Base-by-base conservation (phyloP, 2,329 filamentous ascomycete species). In the Stemphylium lycopersici region DNA sequence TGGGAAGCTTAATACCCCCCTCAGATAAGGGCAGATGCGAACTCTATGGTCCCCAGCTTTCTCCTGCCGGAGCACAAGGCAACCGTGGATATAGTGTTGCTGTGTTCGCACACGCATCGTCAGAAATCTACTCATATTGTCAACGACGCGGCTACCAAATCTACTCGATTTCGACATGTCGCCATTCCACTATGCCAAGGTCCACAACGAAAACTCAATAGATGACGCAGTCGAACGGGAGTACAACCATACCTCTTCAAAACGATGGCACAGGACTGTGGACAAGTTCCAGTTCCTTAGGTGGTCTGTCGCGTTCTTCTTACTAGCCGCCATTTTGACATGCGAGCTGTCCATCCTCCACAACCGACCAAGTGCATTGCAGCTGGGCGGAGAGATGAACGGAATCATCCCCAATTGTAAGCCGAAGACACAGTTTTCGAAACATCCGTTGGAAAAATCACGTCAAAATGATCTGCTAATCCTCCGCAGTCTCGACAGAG, bases 321-420 rank as follows among this genome's bases (percentile, higher is more conserved):
- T 63, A 0, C 40, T 65, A 4, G 20, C 48, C 26, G 38, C 33
- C 11, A 61, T 59, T 15, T 46, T 66, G 4, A 40, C 51, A 4
- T 55, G 56, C 34, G 54, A 64, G 24, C 3, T 64, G 1, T 59
- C 56, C 3, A 60, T 65, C 6, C 32, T 66, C n/a, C 51, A 58
- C 20, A 42, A 29, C 18, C 59, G 60, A 37, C 55, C 55, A 6
- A 29, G n/a, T 5, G 20, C 26, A 10, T 16, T 40, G 6, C 26
- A 46, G 4, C 20, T 61, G 13, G 56, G 63, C 24, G 48, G 36
- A 6, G 59, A 65, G 4, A 45, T 63, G 15, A 65, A 66, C 22
- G 32, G 40, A 3, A 41, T 66, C 10, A 47, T 66, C 6, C 63
- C 63, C 1, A 12, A 32, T 3, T 65, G 61, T 61, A 54, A 41